Percentiles rank a stretch among this genome's conserved stretches.
These are phyloP conservation scores for Mortierella hygrophila DNA, from an alignment of 192 early-diverging fungal species.

Conservation along the genomic window DNA sequence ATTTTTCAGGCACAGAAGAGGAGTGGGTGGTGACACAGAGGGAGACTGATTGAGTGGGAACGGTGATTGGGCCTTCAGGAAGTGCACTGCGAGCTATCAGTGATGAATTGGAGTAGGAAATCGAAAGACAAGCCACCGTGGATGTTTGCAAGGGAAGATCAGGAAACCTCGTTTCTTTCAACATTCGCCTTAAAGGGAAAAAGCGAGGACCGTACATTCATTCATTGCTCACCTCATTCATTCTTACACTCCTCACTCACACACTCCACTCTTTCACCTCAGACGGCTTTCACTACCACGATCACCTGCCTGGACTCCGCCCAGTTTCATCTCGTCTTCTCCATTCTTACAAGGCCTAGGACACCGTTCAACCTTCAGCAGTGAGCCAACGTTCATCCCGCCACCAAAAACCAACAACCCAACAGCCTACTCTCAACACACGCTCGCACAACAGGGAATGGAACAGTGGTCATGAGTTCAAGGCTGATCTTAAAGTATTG, in stretches of 20 bases:
- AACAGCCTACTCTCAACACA: neutral
- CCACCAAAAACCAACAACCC: neutral
- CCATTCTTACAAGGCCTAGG: slow-evolving; percentile 13
- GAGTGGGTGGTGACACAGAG: neutral
- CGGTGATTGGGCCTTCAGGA: neutral
- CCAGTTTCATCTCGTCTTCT: neutral
- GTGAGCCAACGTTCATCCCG: neutral
- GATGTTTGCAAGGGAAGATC: neutral
- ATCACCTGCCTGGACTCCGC: no score
- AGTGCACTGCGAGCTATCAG: neutral
- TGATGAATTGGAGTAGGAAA: neutral
- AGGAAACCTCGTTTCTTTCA: neutral
- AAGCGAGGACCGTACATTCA: no score
- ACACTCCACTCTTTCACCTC: no score
- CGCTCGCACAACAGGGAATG: slow-evolving; percentile 14
- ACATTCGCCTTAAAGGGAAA: no score
- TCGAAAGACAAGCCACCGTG: neutral
- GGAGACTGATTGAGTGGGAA: neutral
- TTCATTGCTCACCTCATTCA: no score
- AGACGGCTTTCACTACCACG: neutral
- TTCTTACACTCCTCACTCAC: neutral
- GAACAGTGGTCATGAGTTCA: slow-evolving; percentile 47
- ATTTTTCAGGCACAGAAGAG: neutral
- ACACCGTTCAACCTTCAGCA: neutral
- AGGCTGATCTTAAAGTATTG: slow-evolving; percentile 40